Conservation (phyloP, 2,329 filamentous ascomycete genomes). For the Pestalotiopsis sp. region DNA sequence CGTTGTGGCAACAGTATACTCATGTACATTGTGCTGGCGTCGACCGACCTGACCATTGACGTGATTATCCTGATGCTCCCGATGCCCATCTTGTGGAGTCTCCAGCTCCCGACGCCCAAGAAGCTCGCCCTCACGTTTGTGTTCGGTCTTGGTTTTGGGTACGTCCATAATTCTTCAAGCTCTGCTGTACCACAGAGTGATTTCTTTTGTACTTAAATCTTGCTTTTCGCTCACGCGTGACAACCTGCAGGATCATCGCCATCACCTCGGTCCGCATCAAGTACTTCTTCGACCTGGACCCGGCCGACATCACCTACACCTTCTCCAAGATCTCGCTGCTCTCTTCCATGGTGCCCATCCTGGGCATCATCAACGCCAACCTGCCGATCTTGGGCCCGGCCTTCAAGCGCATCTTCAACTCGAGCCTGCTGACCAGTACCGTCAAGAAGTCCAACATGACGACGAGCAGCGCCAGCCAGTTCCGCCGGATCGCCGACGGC, state of each 20-base stretch:
- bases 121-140: slow-evolving; percentile 20
- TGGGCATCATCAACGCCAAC: slow-evolving; percentile 29
- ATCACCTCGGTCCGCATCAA: slow-evolving; percentile 21
- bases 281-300: slow-evolving; percentile 21
- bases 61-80: slow-evolving; percentile 20
- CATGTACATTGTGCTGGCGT: slow-evolving; percentile 11
- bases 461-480: slow-evolving; percentile 7
- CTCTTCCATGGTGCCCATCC: slow-evolving; percentile 21
- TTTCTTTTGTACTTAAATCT: background rate
- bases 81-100: slow-evolving; percentile 20
- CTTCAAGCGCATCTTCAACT: slow-evolving; percentile 18
- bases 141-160: slow-evolving; percentile 26
- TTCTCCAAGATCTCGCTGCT: slow-evolving; percentile 18
- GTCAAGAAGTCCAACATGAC: slow-evolving; percentile 12
- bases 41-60: slow-evolving; percentile 14
- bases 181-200: no score
- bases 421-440: slow-evolving; percentile 1
- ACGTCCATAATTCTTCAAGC: background rate
- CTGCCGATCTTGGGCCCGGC: slow-evolving; percentile 23
- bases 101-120: slow-evolving; percentile 17
- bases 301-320: slow-evolving; percentile 19
- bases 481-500: slow-evolving; percentile 13
- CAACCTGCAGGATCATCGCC: slow-evolving; percentile 13
- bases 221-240: background rate
- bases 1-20: slow-evolving; percentile 14